Evolutionary conservation across 2,329 filamentous ascomycete species (phyloP).

Genomic region (Ciborinia camelliae): DNA sequence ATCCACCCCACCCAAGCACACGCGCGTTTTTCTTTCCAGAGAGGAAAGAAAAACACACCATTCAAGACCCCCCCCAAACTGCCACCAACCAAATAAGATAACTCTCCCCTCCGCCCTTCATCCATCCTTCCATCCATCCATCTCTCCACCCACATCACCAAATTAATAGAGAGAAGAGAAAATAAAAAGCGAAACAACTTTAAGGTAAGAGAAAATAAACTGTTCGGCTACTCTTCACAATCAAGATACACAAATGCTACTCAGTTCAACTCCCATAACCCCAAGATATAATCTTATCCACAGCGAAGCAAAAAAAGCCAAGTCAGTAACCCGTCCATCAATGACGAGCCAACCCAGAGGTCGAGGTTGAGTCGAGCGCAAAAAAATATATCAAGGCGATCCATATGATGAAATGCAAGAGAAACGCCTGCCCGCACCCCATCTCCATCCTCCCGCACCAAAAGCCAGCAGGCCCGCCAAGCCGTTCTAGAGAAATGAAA

Average conservation of each 20-base stretch:
- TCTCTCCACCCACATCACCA: not conserved
- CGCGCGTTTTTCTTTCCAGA: not conserved
- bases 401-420: conserved; percentile 14
- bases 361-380: not conserved
- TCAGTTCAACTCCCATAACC: conserved; percentile 13
- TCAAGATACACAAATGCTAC: conserved; percentile 12
- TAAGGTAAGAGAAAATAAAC: conserved; percentile 10
- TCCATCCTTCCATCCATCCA: not conserved
- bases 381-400: conserved; percentile 11
- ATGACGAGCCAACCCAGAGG: conserved; percentile 5
- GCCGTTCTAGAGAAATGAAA: conserved; percentile 16
- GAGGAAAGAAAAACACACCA: not conserved
- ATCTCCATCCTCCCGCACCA: conserved; percentile 8
- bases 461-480: conserved; percentile 18
- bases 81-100: conserved; percentile 3
- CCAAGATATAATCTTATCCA: conserved; percentile 17
- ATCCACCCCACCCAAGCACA: not conserved
- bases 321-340: not conserved
- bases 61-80: not conserved
- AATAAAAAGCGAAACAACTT: conserved; percentile 16
- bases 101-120: not conserved
- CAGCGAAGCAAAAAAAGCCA: not conserved
- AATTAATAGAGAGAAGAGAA: conserved; percentile 17
- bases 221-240: conserved; percentile 10
- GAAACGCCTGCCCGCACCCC: conserved; percentile 11